phyloP scores from a whole-genome alignment of 1,284 basidiomycete genomes.

The Cutaneotrichosporon dermatis region DNA sequence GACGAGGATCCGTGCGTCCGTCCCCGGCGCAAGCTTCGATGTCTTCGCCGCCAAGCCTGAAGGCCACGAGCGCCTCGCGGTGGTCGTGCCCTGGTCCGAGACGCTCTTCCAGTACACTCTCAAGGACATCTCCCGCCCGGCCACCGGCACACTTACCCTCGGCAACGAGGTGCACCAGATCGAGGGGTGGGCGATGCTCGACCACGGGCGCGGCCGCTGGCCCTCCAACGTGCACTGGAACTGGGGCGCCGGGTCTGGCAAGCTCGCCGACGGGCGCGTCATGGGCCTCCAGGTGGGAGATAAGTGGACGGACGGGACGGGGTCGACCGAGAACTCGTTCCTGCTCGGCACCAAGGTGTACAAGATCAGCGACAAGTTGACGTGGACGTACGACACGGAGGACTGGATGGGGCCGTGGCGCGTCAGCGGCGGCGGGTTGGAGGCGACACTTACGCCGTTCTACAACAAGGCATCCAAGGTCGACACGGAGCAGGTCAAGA shows the following conservation, averaged over 20 bases:
- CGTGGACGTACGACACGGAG: conserved; percentile 12
- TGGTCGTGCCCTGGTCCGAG: conserved; percentile 12
- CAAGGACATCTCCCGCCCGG: conserved; percentile 15
- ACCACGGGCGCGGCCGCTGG: conserved; percentile 15
- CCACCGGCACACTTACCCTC: conserved; percentile 4
- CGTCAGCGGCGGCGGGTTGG: conserved; percentile 9
- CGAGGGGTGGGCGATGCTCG: conserved; percentile 16
- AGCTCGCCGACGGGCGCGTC: conserved; percentile 1
- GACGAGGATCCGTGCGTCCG: conserved; percentile 7
- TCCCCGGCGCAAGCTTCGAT: conserved; percentile 6
- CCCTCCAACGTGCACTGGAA: conserved; percentile 14
- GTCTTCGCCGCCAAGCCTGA: conserved; percentile 8
- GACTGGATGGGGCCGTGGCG: conserved; percentile 12
- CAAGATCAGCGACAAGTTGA: conserved; percentile 14
- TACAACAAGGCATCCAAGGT: conserved; percentile 8
- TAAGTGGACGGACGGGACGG: conserved; percentile 18
- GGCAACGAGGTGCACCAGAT: background rate
- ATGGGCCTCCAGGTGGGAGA: conserved; percentile 17
- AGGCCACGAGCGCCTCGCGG: conserved; percentile 15
- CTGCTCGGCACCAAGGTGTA: conserved; percentile 4
- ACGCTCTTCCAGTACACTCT: conserved; percentile 18
- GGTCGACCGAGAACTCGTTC: conserved; percentile 15
- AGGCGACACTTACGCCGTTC: conserved; percentile 9
- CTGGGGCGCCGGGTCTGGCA: conserved; percentile 14
- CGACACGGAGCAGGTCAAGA: background rate